Percentiles rank a stretch among this genome's conserved stretches.
Evolutionary conservation across 2,329 filamentous ascomycete species (phyloP).

Genomic region (Hypoxylon rubiginosum): DNA sequence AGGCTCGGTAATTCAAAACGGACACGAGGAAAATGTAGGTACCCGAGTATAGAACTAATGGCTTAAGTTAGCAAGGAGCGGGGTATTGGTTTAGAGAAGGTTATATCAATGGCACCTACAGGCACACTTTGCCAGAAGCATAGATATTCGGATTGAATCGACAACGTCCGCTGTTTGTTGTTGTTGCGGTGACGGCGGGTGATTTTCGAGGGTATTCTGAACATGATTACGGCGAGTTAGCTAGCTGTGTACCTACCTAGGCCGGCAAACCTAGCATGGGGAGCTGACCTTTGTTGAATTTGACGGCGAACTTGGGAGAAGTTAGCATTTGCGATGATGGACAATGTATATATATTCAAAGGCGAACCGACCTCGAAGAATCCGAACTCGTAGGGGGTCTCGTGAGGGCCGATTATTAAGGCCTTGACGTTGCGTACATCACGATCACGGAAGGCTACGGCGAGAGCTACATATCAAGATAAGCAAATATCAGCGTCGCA

Average conservation of each 20-base stretch:
- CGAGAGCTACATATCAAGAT: constrained; percentile 71
- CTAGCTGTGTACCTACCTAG: too few species aligned
- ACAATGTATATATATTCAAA: background rate
- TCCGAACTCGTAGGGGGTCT: constrained; percentile 96
- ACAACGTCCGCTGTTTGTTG: constrained; percentile 88
- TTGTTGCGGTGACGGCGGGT: constrained; percentile 74
- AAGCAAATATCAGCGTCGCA: constrained; percentile 39
- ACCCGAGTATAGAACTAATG: constrained; percentile 86
- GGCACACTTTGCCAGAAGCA: constrained; percentile 87
- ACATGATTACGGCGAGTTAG: constrained; percentile 24
- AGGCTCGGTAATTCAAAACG: constrained; percentile 24
- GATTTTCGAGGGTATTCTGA: constrained; percentile 84
- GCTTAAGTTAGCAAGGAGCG: constrained; percentile 27
- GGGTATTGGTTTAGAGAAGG: constrained; percentile 21
- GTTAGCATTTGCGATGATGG: constrained; percentile 47
- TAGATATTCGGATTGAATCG: constrained; percentile 99
- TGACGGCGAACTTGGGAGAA: constrained; percentile 76
- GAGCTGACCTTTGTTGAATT: constrained; percentile 78
- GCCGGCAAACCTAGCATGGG: constrained; percentile 2
- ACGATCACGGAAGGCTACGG: constrained; percentile 86
- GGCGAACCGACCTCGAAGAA: constrained; percentile 84
- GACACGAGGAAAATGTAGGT: constrained; percentile 49
- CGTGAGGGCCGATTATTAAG: constrained; percentile 90
- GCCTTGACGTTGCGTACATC: constrained; percentile 91
- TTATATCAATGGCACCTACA: constrained; percentile 69